phyloP scores from a whole-genome alignment of 805 yeast genomes.

The Ogataea wickerhamii region DNA sequence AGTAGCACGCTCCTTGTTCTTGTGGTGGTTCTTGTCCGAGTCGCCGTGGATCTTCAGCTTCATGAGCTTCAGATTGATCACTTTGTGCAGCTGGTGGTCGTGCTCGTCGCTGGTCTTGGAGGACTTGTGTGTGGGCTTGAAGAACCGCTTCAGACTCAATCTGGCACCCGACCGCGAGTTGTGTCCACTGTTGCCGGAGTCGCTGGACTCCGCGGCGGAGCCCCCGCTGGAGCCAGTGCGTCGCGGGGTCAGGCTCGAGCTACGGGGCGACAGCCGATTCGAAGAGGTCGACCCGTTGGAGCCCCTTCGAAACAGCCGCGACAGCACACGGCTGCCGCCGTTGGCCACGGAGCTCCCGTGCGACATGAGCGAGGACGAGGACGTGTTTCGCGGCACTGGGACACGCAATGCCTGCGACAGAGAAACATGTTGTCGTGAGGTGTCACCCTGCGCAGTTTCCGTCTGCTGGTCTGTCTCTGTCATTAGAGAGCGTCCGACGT shows the following conservation, averaged over 20 bases:
- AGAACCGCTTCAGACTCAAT: constrained; percentile 42
- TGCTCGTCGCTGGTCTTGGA: constrained; percentile 15
- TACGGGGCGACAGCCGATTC: constrained; percentile 2
- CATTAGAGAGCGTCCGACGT: too few relatives aligned
- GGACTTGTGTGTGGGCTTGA: constrained; percentile 30
- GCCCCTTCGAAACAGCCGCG: constrained; percentile 14
- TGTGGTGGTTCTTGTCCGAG: constrained; percentile 6
- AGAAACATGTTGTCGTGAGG: neutral
- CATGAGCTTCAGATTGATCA: constrained; percentile 16
- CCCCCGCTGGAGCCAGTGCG: constrained; percentile 16
- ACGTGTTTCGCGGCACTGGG: constrained; percentile 10
- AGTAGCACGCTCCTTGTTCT: neutral
- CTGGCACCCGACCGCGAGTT: constrained; percentile 5
- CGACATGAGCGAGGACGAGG: constrained; percentile 16
- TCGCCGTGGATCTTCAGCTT: constrained; percentile 15
- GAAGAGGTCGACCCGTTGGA: constrained; percentile 10
- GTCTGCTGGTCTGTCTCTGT: too few relatives aligned
- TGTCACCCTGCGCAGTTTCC: neutral
- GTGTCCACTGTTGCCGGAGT: constrained; percentile 7
- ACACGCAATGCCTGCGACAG: neutral
- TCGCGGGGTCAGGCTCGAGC: constrained; percentile 14
- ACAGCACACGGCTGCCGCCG: constrained; percentile 11
- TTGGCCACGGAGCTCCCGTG: constrained; percentile 7
- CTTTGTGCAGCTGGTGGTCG: constrained; percentile 17
- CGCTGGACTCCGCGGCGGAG: constrained; percentile 17